phyloP scores from a whole-genome alignment of 176 grass and related monocot species.

The Oryza punctata region DNA sequence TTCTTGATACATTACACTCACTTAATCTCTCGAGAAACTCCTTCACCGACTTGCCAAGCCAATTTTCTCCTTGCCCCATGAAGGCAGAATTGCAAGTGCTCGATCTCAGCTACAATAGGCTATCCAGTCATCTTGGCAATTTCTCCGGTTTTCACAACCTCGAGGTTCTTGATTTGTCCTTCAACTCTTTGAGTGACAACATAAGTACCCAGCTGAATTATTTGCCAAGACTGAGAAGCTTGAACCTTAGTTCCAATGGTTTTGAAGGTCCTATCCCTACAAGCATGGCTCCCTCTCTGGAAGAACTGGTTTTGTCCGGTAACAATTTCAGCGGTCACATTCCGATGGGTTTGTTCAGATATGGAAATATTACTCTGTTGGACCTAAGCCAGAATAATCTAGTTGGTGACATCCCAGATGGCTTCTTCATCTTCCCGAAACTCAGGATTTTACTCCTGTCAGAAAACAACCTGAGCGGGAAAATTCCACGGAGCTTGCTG shows the following conservation, averaged over 20 bases:
- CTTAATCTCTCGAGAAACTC: constrained; percentile 52
- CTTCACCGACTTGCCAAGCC: background rate
- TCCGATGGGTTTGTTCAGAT: constrained; percentile 7
- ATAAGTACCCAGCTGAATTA: constrained; percentile 31
- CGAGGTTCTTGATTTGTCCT: constrained; percentile 57
- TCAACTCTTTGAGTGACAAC: constrained; percentile 24
- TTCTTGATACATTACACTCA: constrained; percentile 14
- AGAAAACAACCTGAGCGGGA: constrained; percentile 38
- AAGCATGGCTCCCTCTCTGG: constrained; percentile 4
- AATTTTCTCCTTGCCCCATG: constrained; percentile 23
- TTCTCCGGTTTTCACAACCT: constrained; percentile 47
- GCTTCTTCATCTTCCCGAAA: constrained; percentile 40
- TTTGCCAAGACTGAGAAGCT: constrained; percentile 38
- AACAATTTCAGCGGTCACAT: constrained; percentile 42
- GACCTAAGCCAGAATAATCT: constrained; percentile 58
- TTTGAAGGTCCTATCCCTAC: constrained; percentile 32
- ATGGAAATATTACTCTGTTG: constrained; percentile 38
- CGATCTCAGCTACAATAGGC: constrained; percentile 42
- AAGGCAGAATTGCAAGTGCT: constrained; percentile 39
- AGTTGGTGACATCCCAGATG: constrained; percentile 30
- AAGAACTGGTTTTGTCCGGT: constrained; percentile 43
- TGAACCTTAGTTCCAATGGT: constrained; percentile 54
- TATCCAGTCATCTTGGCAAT: background rate
- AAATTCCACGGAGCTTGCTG: constrained; percentile 33
- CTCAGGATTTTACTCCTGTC: constrained; percentile 51